phyloP scores from a whole-genome alignment of 768 basidiomycete genomes.

The Naganishia onofrii region DNA sequence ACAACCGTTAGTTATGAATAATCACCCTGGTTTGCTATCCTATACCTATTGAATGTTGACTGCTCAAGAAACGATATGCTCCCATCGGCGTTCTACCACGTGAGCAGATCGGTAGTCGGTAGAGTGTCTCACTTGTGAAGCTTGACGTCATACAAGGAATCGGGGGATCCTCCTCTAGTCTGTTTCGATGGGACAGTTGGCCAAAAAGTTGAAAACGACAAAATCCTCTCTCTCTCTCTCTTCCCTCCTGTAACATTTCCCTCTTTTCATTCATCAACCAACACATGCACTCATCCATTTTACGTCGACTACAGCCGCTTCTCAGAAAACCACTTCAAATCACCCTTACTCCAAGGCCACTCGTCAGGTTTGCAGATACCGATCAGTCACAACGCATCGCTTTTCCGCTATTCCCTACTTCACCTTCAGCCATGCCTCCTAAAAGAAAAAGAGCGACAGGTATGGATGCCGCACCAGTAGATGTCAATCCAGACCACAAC shows the following conservation, averaged over 20 bases:
- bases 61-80: no score
- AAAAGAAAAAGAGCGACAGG: background rate
- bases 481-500: slow-evolving; percentile 30
- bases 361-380: background rate
- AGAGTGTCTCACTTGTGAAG: no score
- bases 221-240: background rate
- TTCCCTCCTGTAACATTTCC: background rate
- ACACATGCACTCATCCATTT: slow-evolving; percentile 9
- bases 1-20: no score
- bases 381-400: background rate
- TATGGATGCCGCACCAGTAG: background rate
- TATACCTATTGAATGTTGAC: no score
- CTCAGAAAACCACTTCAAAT: slow-evolving; percentile 1
- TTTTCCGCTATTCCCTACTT: background rate
- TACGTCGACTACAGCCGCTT: background rate
- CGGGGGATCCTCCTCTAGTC: no score
- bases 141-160: no score
- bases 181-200: no score
- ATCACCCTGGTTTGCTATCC: no score
- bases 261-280: background rate
- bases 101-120: no score
- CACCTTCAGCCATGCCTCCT: background rate
- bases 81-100: no score
- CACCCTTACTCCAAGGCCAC: background rate
- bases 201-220: background rate